Conservation (phyloP, 1,139 yeast species). For the Sugiyamaella castrensis region DNA sequence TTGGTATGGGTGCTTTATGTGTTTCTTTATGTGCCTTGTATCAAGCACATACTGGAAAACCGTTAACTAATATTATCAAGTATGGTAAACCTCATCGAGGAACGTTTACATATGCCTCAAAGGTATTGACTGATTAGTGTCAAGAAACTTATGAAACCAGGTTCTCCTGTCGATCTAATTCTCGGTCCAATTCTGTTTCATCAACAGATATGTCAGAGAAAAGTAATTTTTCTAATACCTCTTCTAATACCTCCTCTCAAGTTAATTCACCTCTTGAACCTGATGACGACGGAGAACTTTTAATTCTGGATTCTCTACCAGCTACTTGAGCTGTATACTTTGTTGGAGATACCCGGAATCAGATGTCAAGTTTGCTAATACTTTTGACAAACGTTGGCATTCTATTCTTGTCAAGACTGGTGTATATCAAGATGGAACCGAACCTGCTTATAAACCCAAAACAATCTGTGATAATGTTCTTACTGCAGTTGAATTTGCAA, state of each 20-base stretch:
- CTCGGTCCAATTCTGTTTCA: slow-evolving; percentile 2
- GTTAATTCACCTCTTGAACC: slow-evolving; percentile 30
- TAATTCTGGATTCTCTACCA: slow-evolving; percentile 47
- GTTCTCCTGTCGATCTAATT: slow-evolving; percentile 19
- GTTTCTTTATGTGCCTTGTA: slow-evolving; percentile 79
- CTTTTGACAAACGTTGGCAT: slow-evolving; percentile 80
- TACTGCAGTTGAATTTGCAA: slow-evolving; percentile 78
- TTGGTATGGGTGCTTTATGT: slow-evolving; percentile 89
- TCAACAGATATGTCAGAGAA: not conserved
- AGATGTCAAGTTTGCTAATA: slow-evolving; percentile 81
- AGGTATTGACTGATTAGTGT: slow-evolving; percentile 73
- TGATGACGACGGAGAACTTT: slow-evolving; percentile 20
- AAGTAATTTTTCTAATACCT: slow-evolving; percentile 7
- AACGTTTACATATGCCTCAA: slow-evolving; percentile 75
- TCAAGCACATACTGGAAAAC: slow-evolving; percentile 76
- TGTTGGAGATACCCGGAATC: slow-evolving; percentile 93
- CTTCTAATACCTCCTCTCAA: slow-evolving; percentile 2
- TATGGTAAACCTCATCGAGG: slow-evolving; percentile 87
- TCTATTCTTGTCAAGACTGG: slow-evolving; percentile 85
- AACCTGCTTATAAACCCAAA: slow-evolving; percentile 75
- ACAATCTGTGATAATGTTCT: slow-evolving; percentile 68
- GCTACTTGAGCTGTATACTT: slow-evolving; percentile 84
- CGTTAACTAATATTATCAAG: slow-evolving; percentile 62
- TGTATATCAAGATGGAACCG: slow-evolving; percentile 76
- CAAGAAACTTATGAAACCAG: slow-evolving; percentile 59